Percentiles rank a stretch among this genome's conserved stretches.
phyloP scores from a whole-genome alignment of 139 green algal genomes.

The Desmodesmus armatus region DNA sequence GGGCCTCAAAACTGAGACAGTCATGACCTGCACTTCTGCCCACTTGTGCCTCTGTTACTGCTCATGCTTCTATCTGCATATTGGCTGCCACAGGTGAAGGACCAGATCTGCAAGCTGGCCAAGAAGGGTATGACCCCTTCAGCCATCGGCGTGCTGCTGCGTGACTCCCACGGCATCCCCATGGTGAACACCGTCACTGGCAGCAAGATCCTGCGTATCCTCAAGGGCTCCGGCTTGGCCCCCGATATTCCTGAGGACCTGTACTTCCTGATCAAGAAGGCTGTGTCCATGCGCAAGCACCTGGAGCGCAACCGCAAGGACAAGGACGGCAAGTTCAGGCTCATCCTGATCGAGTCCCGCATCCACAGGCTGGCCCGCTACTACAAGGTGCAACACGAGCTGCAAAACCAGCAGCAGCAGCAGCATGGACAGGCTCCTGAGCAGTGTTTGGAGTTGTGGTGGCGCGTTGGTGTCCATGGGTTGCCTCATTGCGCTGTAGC shows the following conservation, averaged over 20 bases:
- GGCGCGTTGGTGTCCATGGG: too few relatives aligned
- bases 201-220: slow-evolving; percentile 97
- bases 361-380: slow-evolving; percentile 99
- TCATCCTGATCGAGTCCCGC: slow-evolving; percentile 94
- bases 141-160: slow-evolving; percentile 97
- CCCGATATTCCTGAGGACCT: slow-evolving; percentile 99
- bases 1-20: too few relatives aligned
- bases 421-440: too few relatives aligned
- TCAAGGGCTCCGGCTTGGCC: slow-evolving; percentile 92
- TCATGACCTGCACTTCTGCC: too few relatives aligned
- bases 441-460: too few relatives aligned
- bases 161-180: slow-evolving; percentile 95
- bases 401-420: too few relatives aligned
- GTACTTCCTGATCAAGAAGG: slow-evolving; percentile 99
- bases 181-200: slow-evolving; percentile 90
- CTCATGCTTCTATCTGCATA: too few relatives aligned
- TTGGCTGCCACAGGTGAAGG: slow-evolving; percentile 79
- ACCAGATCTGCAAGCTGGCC: slow-evolving; percentile 96
- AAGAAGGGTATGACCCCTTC: slow-evolving; percentile 99
- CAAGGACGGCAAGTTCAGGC: slow-evolving; percentile 92
- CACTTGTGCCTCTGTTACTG: too few relatives aligned
- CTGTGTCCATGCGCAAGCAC: slow-evolving; percentile 97
- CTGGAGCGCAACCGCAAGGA: slow-evolving; percentile 98
- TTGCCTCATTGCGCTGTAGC: too few relatives aligned
- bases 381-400: slow-evolving; percentile 99